Conservation (phyloP, 371 early-diverging fungal genomes). For the Mucor irregularis region DNA sequence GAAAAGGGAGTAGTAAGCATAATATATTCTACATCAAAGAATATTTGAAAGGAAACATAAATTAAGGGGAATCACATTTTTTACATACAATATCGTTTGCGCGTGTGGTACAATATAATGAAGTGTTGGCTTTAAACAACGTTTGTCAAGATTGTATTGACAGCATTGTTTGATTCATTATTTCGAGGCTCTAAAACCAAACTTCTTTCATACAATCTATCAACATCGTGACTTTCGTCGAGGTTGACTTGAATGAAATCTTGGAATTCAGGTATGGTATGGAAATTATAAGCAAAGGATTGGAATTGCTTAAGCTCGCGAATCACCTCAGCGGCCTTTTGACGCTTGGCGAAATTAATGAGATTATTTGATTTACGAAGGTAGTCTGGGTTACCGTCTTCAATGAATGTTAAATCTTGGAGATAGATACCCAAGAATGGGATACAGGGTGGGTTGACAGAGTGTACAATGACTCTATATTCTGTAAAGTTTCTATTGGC, state of each 20-base stretch:
- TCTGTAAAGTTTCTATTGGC: conserved; percentile 83
- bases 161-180: background rate
- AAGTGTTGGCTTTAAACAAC: background rate
- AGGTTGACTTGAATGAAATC: conserved; percentile 67
- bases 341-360: conserved; percentile 90
- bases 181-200: conserved; percentile 66
- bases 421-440: conserved; percentile 89
- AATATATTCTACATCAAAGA: no score
- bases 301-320: conserved; percentile 91
- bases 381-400: conserved; percentile 88
- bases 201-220: conserved; percentile 66
- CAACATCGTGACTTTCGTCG: conserved; percentile 58
- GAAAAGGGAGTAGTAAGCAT: no score
- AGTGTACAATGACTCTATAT: conserved; percentile 84
- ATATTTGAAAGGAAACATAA: no score
- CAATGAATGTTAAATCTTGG: conserved; percentile 91
- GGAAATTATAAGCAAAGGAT: conserved; percentile 75
- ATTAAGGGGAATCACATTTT: no score
- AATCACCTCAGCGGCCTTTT: conserved; percentile 84
- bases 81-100: no score
- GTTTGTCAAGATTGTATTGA: background rate
- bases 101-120: no score
- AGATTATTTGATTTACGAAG: conserved; percentile 55
- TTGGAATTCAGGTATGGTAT: conserved; percentile 76
- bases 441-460: conserved; percentile 87